A percentile compares a stretch with the other conserved stretches of the same genome.
phyloP scores from a whole-genome alignment of 129 eudicot species.

The Saussurea involucrata region DNA sequence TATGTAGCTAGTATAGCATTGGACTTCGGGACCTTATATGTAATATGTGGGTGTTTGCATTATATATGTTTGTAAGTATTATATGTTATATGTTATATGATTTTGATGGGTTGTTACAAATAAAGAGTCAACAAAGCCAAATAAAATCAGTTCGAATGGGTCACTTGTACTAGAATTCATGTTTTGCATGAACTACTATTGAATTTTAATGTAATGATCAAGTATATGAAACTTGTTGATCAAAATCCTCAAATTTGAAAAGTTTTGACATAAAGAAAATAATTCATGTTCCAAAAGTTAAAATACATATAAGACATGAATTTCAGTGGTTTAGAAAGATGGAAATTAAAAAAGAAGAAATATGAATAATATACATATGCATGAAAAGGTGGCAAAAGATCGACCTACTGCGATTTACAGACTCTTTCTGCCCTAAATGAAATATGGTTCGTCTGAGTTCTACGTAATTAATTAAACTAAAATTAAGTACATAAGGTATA shows the following conservation, averaged over 20 bases:
- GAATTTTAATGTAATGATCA: not conserved
- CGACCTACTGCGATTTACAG: not conserved
- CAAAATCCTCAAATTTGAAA: not conserved
- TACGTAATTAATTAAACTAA: constrained; percentile 10
- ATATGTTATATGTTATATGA: too few species aligned
- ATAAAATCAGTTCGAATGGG: too few species aligned
- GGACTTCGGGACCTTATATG: too few species aligned
- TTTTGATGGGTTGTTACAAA: too few species aligned
- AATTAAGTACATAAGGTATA: not conserved
- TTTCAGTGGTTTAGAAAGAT: not conserved
- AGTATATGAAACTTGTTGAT: not conserved
- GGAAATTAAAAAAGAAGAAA: not conserved
- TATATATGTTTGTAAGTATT: too few species aligned
- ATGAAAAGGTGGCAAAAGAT: constrained; percentile 13
- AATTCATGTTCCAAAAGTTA: not conserved
- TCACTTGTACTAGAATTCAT: too few species aligned
- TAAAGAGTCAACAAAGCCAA: too few species aligned
- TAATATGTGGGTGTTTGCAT: too few species aligned
- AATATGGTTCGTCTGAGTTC: not conserved
- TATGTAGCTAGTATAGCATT: too few species aligned
- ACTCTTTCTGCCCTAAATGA: constrained; percentile 11
- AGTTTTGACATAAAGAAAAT: not conserved
- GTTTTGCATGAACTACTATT: too few species aligned
- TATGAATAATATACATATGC: not conserved
- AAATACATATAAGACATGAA: not conserved